Conservation (phyloP, 805 yeast genomes). For the Saturnispora saitoi region DNA sequence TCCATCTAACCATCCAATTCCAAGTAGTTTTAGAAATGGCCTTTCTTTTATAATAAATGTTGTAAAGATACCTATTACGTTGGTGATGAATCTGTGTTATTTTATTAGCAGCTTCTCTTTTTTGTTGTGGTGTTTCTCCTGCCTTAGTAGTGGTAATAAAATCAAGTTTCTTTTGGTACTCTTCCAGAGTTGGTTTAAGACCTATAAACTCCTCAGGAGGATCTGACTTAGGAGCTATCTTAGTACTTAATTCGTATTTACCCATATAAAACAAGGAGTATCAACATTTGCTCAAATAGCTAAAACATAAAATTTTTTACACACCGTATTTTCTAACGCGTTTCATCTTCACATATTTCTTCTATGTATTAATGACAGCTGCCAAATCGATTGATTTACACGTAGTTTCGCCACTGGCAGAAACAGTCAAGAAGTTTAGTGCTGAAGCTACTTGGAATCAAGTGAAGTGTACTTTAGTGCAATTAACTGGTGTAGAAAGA, state of each 20-base stretch:
- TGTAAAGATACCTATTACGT: slow-evolving; percentile 66
- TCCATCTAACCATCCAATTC: slow-evolving; percentile 62
- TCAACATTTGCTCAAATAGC: neutral
- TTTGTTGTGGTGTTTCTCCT: slow-evolving; percentile 29
- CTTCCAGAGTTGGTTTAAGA: slow-evolving; percentile 55
- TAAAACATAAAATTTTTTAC: neutral
- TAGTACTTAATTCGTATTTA: neutral
- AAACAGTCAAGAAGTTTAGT: slow-evolving; percentile 48
- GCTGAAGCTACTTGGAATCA: slow-evolving; percentile 50
- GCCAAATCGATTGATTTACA: neutral
- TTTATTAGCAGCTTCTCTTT: slow-evolving; percentile 58
- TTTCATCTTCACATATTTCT: neutral
- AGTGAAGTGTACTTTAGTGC: slow-evolving; percentile 49
- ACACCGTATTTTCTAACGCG: neutral
- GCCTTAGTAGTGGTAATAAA: slow-evolving; percentile 39
- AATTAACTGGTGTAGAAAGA: slow-evolving; percentile 68
- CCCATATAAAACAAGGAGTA: neutral
- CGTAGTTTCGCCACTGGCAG: neutral
- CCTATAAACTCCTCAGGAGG: slow-evolving; percentile 73
- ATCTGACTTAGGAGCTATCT: slow-evolving; percentile 24
- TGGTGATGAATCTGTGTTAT: slow-evolving; percentile 65
- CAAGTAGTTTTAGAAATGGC: slow-evolving; percentile 60
- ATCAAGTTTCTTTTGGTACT: slow-evolving; percentile 44
- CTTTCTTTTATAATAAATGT: slow-evolving; percentile 61
- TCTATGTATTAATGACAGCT: neutral